phyloP scores from a whole-genome alignment of 306 rosid species.

The Biancaea sappan region DNA sequence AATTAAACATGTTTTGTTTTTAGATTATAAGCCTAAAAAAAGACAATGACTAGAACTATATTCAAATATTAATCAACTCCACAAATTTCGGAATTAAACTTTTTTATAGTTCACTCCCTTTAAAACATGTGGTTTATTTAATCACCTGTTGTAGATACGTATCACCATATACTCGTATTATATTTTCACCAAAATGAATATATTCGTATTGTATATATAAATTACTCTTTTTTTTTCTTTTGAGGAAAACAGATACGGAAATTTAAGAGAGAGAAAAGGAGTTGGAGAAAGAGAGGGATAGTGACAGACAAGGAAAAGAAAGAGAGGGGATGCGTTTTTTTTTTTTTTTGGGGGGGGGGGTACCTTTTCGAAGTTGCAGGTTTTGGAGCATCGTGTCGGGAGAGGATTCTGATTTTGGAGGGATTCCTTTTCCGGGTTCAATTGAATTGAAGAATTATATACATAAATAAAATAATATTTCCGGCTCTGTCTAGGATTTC shows the following conservation, averaged over 20 bases:
- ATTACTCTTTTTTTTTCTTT: not conserved
- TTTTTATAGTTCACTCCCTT: not conserved
- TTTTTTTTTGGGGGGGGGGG: too few species aligned
- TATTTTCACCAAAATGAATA: too few species aligned
- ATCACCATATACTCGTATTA: too few species aligned
- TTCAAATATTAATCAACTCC: constrained; percentile 21
- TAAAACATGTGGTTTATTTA: not conserved
- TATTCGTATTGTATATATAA: too few species aligned
- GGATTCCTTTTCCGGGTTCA: not conserved
- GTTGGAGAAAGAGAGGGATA: not conserved
- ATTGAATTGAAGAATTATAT: not conserved
- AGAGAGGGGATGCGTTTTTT: not conserved
- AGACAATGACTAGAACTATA: not conserved
- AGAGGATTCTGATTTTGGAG: constrained; percentile 35
- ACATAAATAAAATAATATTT: constrained; percentile 29
- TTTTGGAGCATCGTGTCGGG: constrained; percentile 71
- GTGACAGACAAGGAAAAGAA: not conserved
- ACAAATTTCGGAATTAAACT: constrained; percentile 19
- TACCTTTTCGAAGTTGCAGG: constrained; percentile 49
- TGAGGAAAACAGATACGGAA: not conserved
- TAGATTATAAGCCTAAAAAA: too few species aligned
- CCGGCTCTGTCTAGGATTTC: not conserved
- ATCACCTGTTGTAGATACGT: not conserved
- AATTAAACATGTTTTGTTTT: too few species aligned
- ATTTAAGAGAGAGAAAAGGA: not conserved